Evolutionary conservation across 306 rosid genomes (phyloP).

Genomic region (Quercus parvula): DNA sequence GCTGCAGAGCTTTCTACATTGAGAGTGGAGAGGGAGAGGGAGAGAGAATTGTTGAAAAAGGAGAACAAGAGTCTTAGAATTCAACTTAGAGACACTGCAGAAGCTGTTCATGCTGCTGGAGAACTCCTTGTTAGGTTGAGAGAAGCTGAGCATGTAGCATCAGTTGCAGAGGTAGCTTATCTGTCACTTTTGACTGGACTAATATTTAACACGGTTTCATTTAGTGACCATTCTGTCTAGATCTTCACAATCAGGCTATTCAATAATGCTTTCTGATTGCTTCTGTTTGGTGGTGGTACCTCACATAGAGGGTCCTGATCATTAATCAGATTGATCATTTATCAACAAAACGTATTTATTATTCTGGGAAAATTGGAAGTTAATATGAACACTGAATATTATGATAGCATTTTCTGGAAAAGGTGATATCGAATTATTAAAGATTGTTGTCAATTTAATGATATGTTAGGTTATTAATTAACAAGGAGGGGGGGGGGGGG

Average conservation of each 20-base stretch:
- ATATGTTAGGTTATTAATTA: too few species aligned
- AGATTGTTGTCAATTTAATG: too few species aligned
- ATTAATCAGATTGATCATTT: too few species aligned
- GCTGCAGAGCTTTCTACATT: conserved; percentile 87
- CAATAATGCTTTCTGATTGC: background rate
- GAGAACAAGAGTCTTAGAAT: conserved; percentile 78
- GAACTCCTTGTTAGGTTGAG: conserved; percentile 91
- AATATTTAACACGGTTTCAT: background rate
- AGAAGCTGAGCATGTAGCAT: conserved; percentile 84
- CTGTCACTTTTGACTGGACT: background rate
- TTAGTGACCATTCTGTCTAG: background rate
- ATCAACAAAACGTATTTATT: too few species aligned
- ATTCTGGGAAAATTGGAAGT: too few species aligned
- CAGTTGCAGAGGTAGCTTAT: conserved; percentile 69
- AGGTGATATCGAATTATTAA: too few species aligned
- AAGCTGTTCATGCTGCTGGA: conserved; percentile 99
- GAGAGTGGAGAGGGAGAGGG: conserved; percentile 90
- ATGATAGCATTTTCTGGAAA: too few species aligned
- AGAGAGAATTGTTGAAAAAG: conserved; percentile 73
- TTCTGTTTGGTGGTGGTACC: background rate
- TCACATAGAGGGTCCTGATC: too few species aligned
- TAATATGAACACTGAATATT: too few species aligned
- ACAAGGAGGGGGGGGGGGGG: too few species aligned
- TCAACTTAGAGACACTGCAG: conserved; percentile 96
- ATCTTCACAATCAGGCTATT: too few species aligned